Base-by-base conservation (phyloP, 2,329 filamentous ascomycete species). In the Aureobasidium melanogenum region DNA sequence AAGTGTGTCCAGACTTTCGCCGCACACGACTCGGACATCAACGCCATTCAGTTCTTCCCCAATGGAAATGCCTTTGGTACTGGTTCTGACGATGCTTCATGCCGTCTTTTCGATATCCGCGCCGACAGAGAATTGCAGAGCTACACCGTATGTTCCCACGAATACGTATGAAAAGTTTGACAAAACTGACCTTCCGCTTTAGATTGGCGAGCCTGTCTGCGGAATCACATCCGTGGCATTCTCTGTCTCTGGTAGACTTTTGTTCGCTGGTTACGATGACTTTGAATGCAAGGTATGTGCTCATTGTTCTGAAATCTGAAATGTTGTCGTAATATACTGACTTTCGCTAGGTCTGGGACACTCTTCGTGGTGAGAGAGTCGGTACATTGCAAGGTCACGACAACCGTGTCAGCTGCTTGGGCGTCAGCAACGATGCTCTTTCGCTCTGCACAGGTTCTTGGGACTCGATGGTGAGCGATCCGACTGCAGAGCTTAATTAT, bases 1-100 rank as follows among this genome's bases (percentile, higher is more conserved):
- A 97, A 97, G 82, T 95, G 94, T 67, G 92, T 96, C 57, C 94
- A 99, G 81, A 99, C 94, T 2, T 99, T 99, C 75, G 92, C 94
- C 58, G 94, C 94, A 30, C 94, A 97, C 77, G 94, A 97, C 77
- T 97, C 92, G 47, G 94, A 99, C 72, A 99, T 99, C 81, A 99
- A 99, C 76, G 94, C 94, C 69, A 97, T 99, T 66, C 94, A 97
- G 74, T 99, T 97, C 81, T 97, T 97, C 86, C 94, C 94, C 59
- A 95, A 97, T 72, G 94, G 94, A 64, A 96, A 97, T 75, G 96
- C 94, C 28, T 97, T 99, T 72, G 94, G 96, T 67, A 97, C 94
- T 60, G 94, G 94, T 62, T 97, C 94, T 47, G 94, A 99, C 70
- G 94, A 99, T 74, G 94, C 94, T 60, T 96, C 93, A 41, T 99